A percentile compares a stretch with the other conserved stretches of the same genome.
These are phyloP conservation scores for Fomitiporia mediterranea DNA, from an alignment of 1,284 basidiomycete species.

Conservation along the genomic window DNA sequence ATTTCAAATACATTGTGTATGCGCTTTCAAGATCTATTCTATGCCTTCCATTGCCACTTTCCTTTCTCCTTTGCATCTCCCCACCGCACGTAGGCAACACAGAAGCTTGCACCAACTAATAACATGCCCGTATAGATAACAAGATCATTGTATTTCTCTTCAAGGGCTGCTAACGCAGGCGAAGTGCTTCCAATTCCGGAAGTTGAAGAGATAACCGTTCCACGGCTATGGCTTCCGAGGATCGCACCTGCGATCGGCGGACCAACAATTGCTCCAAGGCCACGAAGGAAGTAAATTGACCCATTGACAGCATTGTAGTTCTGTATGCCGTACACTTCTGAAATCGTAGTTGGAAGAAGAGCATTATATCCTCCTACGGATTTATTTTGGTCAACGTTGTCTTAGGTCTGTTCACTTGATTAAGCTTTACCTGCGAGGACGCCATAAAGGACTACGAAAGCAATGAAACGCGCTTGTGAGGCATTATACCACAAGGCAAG, in stretches of 20 bases:
- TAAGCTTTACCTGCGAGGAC: slow-evolving; percentile 26
- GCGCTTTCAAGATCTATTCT: neutral
- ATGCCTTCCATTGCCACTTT: slow-evolving; percentile 38
- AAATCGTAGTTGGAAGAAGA: slow-evolving; percentile 39
- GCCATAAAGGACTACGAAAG: slow-evolving; percentile 38
- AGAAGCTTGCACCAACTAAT: slow-evolving; percentile 35
- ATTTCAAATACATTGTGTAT: neutral
- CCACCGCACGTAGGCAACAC: slow-evolving; percentile 41
- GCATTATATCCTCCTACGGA: slow-evolving; percentile 39
- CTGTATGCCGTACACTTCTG: slow-evolving; percentile 39
- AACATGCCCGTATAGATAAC: slow-evolving; percentile 37
- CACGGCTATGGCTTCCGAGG: slow-evolving; percentile 35
- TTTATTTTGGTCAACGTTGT: neutral
- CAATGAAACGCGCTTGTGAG: slow-evolving; percentile 32
- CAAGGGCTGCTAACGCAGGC: slow-evolving; percentile 24
- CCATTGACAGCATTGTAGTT: slow-evolving; percentile 40
- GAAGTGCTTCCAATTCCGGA: slow-evolving; percentile 7
- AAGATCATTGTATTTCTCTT: slow-evolving; percentile 35
- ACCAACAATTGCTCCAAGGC: slow-evolving; percentile 36
- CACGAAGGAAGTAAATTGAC: slow-evolving; percentile 39
- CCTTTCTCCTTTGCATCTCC: slow-evolving; percentile 40
- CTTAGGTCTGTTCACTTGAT: neutral
- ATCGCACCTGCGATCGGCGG: slow-evolving; percentile 40
- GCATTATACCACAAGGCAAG: slow-evolving; percentile 41
- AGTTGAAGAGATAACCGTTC: neutral